Percentiles rank a stretch among this genome's conserved stretches.
Evolutionary conservation across 495 filamentous ascomycete genomes (phyloP).

Genomic region (Neurospora sublineolata): DNA sequence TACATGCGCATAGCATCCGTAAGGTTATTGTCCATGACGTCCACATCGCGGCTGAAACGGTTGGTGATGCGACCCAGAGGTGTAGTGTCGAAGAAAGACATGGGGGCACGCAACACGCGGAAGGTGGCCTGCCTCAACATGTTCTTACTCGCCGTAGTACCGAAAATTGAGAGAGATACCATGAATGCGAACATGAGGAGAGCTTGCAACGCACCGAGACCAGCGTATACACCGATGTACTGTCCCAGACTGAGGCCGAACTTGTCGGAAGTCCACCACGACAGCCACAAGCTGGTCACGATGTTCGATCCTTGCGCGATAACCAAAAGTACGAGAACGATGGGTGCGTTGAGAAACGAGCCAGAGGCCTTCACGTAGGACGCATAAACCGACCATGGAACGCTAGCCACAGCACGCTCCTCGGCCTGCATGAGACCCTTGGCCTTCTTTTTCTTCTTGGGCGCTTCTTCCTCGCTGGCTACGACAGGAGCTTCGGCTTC

Average conservation of each 20-base stretch:
- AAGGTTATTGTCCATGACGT: constrained; percentile 89
- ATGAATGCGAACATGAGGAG: constrained; percentile 63
- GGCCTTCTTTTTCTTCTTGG: constrained; percentile 50
- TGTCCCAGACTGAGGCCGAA: constrained; percentile 51
- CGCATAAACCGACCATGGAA: constrained; percentile 71
- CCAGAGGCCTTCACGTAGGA: constrained; percentile 76
- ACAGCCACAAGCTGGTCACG: constrained; percentile 79
- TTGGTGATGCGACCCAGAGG: constrained; percentile 94
- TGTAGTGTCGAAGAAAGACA: constrained; percentile 97
- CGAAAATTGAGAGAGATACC: constrained; percentile 58
- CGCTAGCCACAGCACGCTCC: constrained; percentile 70
- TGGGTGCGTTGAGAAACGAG: constrained; percentile 52
- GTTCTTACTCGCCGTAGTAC: constrained; percentile 67
- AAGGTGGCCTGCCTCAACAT: constrained; percentile 76
- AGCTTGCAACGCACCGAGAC: constrained; percentile 57
- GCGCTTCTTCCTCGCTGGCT: constrained; percentile 34
- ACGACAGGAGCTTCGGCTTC: constrained; percentile 30
- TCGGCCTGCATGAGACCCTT: constrained; percentile 79
- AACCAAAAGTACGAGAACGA: constrained; percentile 54
- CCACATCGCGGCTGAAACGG: constrained; percentile 89
- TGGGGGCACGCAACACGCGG: constrained; percentile 75
- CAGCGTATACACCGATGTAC: constrained; percentile 84
- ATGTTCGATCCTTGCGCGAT: constrained; percentile 75
- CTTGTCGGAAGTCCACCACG: constrained; percentile 77
- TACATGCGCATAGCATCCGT: constrained; percentile 91